Evolutionary conservation across 2,329 filamentous ascomycete genomes (phyloP).

Genomic region (Neonectria magnoliae): DNA sequence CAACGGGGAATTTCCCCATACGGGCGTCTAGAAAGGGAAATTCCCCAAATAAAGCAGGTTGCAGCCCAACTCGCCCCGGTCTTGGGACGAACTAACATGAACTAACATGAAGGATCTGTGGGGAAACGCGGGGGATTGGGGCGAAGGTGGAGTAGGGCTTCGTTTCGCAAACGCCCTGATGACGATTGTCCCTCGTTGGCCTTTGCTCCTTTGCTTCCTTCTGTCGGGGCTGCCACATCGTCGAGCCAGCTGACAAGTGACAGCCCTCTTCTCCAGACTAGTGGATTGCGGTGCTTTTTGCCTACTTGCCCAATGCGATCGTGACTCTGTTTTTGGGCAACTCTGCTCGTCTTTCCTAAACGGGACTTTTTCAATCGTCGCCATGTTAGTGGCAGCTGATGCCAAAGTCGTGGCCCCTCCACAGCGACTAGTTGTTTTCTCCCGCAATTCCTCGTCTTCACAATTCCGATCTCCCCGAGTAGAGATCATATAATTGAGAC

Average conservation of each 20-base stretch:
- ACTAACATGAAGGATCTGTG: conserved; percentile 20
- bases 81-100: conserved; percentile 3
- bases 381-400: conserved; percentile 1
- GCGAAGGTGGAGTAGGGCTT: neutral
- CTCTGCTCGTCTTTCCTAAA: neutral
- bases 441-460: neutral
- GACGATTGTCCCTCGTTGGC: neutral
- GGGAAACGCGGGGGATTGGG: conserved; percentile 28
- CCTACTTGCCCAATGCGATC: conserved; percentile 4
- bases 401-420: neutral
- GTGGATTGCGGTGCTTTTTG: neutral
- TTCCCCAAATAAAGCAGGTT: neutral
- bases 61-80: neutral
- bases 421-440: neutral
- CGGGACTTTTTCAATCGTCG: neutral
- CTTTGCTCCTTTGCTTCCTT: neutral
- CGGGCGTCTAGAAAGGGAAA: conserved; percentile 4
- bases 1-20: neutral
- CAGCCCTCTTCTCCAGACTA: conserved; percentile 4
- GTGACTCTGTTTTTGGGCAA: conserved; percentile 10
- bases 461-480: no score
- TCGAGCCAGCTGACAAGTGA: conserved; percentile 19
- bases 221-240: conserved; percentile 20
- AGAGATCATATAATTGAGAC: conserved; percentile 19
- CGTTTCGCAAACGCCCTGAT: neutral